Percentiles rank a stretch among this genome's conserved stretches.
phyloP scores from a whole-genome alignment of 1,139 yeast genomes.

The Insectozyma bohioensis region DNA sequence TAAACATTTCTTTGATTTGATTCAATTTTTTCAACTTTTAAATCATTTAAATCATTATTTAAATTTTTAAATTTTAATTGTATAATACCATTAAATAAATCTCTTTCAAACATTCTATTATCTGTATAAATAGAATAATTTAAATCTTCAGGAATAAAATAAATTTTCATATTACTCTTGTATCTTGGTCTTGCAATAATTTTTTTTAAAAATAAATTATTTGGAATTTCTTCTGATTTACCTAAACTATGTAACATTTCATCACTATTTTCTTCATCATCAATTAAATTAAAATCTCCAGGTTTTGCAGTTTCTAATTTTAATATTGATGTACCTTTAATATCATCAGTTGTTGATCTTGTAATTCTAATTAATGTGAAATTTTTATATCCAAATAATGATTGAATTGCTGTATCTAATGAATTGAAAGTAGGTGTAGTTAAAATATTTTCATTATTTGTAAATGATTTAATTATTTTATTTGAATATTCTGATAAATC shows the following conservation, averaged over 20 bases:
- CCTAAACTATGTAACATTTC: conserved; percentile 45
- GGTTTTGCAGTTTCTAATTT: conserved; percentile 57
- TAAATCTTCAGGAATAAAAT: conserved; percentile 33
- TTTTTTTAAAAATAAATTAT: conserved; percentile 45
- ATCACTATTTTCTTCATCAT: conserved; percentile 45
- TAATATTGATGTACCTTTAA: conserved; percentile 49
- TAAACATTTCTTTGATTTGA: conserved; percentile 13
- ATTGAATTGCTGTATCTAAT: conserved; percentile 46
- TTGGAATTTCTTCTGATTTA: conserved; percentile 38
- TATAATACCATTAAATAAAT: conserved; percentile 49
- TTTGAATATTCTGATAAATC: conserved; percentile 35
- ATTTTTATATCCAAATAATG: conserved; percentile 39
- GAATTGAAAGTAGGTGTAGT: conserved; percentile 41
- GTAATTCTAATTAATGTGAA: conserved; percentile 53
- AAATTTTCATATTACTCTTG: conserved; percentile 51
- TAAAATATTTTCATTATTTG: conserved; percentile 4
- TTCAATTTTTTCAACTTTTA: conserved; percentile 2
- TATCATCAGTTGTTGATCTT: conserved; percentile 52
- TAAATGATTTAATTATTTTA: conserved; percentile 29
- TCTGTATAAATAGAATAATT: conserved; percentile 49
- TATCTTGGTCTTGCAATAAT: conserved; percentile 53
- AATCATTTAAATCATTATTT: conserved; percentile 6
- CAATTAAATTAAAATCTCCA: conserved; percentile 51
- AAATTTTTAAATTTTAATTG: conserved; percentile 21
- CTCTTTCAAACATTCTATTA: conserved; percentile 51